Percentiles rank a stretch among this genome's conserved stretches.
phyloP scores from a whole-genome alignment of 2,329 filamentous ascomycete genomes.

The Monilinia polystroma region DNA sequence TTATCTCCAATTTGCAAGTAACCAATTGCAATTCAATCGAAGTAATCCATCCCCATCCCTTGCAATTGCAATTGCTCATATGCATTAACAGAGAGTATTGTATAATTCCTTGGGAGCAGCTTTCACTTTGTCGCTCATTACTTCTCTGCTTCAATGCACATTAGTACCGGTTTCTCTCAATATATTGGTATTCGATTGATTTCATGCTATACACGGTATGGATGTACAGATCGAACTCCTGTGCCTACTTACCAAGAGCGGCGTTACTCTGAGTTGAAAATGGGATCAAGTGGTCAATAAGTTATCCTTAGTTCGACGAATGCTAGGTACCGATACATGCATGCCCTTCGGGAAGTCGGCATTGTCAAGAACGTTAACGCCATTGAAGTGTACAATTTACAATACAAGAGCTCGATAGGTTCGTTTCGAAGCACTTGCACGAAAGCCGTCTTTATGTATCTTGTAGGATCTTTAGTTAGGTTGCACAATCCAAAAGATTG shows the following conservation, averaged over 20 bases:
- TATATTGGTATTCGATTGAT: not conserved
- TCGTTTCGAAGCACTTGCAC: not conserved
- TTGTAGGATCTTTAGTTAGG: not conserved
- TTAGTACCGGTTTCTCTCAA: not conserved
- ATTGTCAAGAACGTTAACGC: not conserved
- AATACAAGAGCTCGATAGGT: not conserved
- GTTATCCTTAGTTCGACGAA: not conserved
- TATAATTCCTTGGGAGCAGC: not conserved
- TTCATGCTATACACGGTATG: not conserved
- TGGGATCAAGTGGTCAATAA: slow-evolving; percentile 3
- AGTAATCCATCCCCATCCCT: not conserved
- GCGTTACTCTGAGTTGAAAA: not conserved
- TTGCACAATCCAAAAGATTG: not conserved
- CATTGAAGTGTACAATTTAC: not conserved
- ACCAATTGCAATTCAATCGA: no score
- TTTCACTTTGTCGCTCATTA: not conserved
- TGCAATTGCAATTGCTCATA: not conserved
- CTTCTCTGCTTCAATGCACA: not conserved
- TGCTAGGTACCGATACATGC: not conserved
- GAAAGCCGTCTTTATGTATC: not conserved
- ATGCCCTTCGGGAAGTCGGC: not conserved
- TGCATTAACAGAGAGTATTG: no score
- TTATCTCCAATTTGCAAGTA: not conserved
- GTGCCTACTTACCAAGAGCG: not conserved
- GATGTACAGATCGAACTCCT: not conserved